Conservation (phyloP, 805 yeast species). For the Yarrowia sp. region DNA sequence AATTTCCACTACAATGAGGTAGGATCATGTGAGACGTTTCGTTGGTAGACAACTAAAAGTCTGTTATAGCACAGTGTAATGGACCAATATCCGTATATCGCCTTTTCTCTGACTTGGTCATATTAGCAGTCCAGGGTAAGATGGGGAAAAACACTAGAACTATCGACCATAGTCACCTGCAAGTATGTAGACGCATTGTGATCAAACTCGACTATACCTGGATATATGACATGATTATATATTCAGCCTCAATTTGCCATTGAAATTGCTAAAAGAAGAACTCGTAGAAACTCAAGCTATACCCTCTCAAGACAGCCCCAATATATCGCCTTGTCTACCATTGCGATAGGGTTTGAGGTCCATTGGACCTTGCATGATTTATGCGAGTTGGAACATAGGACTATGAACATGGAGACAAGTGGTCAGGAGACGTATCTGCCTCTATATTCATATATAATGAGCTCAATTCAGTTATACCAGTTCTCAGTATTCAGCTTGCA, state of each 20-base stretch:
- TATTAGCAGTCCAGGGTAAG: no score
- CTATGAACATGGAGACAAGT: neutral
- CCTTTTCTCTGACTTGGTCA: no score
- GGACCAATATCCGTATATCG: no score
- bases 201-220: no score
- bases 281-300: neutral
- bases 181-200: no score
- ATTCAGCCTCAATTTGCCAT: neutral
- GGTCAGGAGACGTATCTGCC: neutral
- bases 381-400: neutral
- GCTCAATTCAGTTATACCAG: fast-evolving
- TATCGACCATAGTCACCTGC: no score
- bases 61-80: no score
- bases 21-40: no score
- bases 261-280: neutral
- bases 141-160: no score
- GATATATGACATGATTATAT: no score
- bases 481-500: neutral
- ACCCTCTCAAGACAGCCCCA: neutral
- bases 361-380: neutral
- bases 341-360: neutral
- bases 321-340: neutral
- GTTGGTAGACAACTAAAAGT: no score
- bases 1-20: no score
- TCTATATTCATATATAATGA: neutral